A percentile compares a stretch with the other conserved stretches of the same genome.
Evolutionary conservation across 2,329 filamentous ascomycete species (phyloP).

Genomic region (Leptographium lundbergii): DNA sequence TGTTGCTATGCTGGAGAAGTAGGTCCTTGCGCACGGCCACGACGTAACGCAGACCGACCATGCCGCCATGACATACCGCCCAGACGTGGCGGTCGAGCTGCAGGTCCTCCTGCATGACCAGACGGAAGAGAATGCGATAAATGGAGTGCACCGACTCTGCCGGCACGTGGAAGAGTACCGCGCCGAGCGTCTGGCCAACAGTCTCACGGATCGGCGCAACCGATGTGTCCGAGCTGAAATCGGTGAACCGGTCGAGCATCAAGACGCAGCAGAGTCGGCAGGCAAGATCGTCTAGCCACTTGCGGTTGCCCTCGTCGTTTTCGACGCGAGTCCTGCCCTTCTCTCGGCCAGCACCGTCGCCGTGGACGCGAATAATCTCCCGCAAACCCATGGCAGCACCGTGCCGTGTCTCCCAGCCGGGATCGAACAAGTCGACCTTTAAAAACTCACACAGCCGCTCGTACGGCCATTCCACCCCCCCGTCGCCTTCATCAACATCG

Average conservation of each 20-base stretch:
- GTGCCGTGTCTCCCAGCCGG: conserved; percentile 89
- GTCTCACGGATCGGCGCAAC: conserved; percentile 94
- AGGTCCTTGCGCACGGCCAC: conserved; percentile 92
- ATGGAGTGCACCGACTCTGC: conserved; percentile 68
- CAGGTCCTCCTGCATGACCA: conserved; percentile 84
- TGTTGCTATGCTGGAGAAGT: conserved; percentile 65
- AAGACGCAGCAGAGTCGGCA: conserved; percentile 90
- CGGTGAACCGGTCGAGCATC: conserved; percentile 94
- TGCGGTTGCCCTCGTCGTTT: conserved; percentile 68
- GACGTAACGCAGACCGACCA: conserved; percentile 91
- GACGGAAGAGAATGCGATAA: conserved; percentile 71
- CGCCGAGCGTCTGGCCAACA: conserved; percentile 84
- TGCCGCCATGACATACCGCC: conserved; percentile 95
- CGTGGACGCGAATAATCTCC: conserved; percentile 86
- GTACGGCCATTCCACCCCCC: conserved; percentile 84
- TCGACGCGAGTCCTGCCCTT: conserved; percentile 56
- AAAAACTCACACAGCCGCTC: conserved; percentile 90
- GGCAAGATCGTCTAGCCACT: conserved; percentile 89
- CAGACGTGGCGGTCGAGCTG: conserved; percentile 63
- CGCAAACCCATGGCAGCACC: conserved; percentile 90
- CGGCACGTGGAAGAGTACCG: conserved; percentile 74
- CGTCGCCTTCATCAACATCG: conserved; percentile 61
- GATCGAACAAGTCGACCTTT: conserved; percentile 84
- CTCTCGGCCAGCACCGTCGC: conserved; percentile 69
- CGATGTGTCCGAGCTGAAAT: conserved; percentile 95